Evolutionary conservation across 257 asterid genomes (phyloP).

Genomic region (Leonotis leonurus): DNA sequence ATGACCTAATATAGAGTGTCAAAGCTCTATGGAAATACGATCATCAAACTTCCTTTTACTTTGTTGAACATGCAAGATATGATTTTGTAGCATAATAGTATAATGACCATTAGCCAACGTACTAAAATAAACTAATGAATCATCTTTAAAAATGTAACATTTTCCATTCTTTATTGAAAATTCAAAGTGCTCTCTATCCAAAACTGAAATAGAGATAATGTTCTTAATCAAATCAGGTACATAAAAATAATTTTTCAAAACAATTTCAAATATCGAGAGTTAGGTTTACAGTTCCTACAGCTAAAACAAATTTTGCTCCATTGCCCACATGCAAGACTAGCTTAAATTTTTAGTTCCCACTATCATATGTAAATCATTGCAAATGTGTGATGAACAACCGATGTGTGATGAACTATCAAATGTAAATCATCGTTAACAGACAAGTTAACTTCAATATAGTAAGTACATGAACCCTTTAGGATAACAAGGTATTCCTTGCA

Average conservation of each 20-base stretch:
- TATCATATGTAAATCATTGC: neutral
- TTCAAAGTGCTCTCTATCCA: neutral
- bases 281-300: neutral
- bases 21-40: no score
- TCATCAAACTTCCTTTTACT: no score
- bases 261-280: neutral
- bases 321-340: neutral
- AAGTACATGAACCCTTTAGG: neutral
- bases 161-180: no score
- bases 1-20: neutral
- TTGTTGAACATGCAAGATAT: no score
- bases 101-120: no score
- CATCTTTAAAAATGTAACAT: no score
- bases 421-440: neutral
- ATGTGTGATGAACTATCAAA: neutral
- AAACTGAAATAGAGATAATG: neutral
- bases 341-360: neutral
- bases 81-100: no score
- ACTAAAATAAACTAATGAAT: no score
- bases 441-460: neutral
- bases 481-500: neutral
- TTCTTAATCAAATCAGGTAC: neutral
- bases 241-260: neutral
- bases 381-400: neutral
- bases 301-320: neutral